Percentiles rank a stretch among this genome's conserved stretches.
Conservation (phyloP, 2,329 filamentous ascomycete species). For the Aspergillus flavus region DNA sequence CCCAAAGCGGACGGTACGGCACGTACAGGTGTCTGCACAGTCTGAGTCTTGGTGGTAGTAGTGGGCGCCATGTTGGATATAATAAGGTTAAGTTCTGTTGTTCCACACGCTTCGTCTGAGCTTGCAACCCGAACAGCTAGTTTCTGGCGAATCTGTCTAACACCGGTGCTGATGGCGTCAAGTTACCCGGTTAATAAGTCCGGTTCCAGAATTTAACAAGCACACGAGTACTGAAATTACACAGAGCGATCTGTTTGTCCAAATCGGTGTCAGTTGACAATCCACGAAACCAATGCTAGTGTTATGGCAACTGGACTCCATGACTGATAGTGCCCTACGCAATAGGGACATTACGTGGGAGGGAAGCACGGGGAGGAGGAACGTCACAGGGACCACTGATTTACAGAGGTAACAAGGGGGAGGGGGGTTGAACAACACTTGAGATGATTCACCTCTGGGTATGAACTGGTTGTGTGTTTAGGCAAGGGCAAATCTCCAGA, state of each 20-base stretch:
- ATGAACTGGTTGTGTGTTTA: neutral
- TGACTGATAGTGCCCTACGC: slow-evolving; percentile 22
- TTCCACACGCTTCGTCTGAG: neutral
- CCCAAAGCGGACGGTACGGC: neutral
- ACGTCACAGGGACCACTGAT: slow-evolving; percentile 3
- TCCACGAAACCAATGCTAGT: slow-evolving; percentile 16
- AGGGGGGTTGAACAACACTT: neutral
- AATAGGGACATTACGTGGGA: slow-evolving; percentile 24
- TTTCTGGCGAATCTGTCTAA: neutral
- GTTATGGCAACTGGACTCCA: slow-evolving; percentile 20
- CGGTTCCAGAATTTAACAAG: slow-evolving; percentile 2
- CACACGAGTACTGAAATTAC: slow-evolving; percentile 20
- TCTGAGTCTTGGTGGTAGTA: slow-evolving; percentile 32
- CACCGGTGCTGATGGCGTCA: neutral
- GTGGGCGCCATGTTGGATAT: slow-evolving; percentile 30
- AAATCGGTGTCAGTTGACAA: slow-evolving; percentile 22
- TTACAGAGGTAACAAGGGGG: slow-evolving; percentile 12
- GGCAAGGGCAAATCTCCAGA: neutral
- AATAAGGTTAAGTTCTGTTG: neutral
- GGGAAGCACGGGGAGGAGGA: slow-evolving; percentile 5
- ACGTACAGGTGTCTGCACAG: slow-evolving; percentile 30
- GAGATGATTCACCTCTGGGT: slow-evolving; percentile 2
- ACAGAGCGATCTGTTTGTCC: slow-evolving; percentile 18
- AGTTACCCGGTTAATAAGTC: slow-evolving; percentile 1
- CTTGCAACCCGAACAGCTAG: neutral